These are phyloP conservation scores for Phycomyces nitens DNA, from an alignment of 192 early-diverging fungal species.

Conservation along the genomic window DNA sequence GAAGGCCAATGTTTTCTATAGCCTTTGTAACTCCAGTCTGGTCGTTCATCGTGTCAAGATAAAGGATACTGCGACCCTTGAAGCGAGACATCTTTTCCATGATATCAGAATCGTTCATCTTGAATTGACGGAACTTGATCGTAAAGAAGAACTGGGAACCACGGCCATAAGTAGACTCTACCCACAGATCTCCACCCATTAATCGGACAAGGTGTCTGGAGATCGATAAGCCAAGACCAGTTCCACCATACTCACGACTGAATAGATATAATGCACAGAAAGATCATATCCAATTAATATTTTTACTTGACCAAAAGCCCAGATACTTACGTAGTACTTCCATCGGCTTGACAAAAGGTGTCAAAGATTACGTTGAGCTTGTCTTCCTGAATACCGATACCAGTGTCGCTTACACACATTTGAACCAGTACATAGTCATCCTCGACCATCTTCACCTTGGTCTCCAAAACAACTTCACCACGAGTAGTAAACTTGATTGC, in stretches of 20 bases:
- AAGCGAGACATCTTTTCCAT: slow-evolving; percentile 56
- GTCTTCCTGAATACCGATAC: slow-evolving; percentile 81
- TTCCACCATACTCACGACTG: slow-evolving; percentile 78
- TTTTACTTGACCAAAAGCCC: too few species aligned
- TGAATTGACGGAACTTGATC: slow-evolving; percentile 46
- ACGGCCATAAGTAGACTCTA: slow-evolving; percentile 65
- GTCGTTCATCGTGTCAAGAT: slow-evolving; percentile 54
- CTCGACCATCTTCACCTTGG: slow-evolving; percentile 38
- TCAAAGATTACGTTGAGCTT: slow-evolving; percentile 76
- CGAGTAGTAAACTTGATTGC: slow-evolving; percentile 83
- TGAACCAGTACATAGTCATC: slow-evolving; percentile 53
- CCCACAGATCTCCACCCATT: slow-evolving; percentile 78
- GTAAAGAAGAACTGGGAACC: slow-evolving; percentile 82
- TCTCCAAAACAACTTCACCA: slow-evolving; percentile 61
- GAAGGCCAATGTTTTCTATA: slow-evolving; percentile 48
- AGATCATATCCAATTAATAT: too few species aligned
- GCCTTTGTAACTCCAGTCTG: slow-evolving; percentile 41
- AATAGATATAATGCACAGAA: not conserved
- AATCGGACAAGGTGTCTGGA: slow-evolving; percentile 72
- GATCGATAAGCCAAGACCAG: slow-evolving; percentile 83
- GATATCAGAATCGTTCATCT: slow-evolving; percentile 33
- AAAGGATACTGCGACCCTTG: slow-evolving; percentile 62
- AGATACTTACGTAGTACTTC: slow-evolving; percentile 59
- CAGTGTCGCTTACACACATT: slow-evolving; percentile 74
- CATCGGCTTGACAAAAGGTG: slow-evolving; percentile 81